Base-by-base conservation (phyloP, 306 rosid species). In the Dalbergia oliveri region DNA sequence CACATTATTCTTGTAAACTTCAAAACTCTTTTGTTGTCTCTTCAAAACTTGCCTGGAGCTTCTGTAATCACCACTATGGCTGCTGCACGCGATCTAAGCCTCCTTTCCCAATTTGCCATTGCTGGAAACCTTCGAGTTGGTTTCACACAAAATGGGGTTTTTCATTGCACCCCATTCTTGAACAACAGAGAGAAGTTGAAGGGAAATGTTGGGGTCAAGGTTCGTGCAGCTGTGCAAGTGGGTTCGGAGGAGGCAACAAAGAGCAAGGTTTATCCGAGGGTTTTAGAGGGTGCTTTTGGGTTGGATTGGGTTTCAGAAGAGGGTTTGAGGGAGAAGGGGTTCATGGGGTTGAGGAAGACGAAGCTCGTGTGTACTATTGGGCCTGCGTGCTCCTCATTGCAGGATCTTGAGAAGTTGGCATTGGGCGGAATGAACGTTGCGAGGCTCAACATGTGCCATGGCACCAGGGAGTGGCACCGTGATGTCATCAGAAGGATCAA, bases 371-470 rank as follows among this genome's bases (percentile, higher is more conserved):
- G 98, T 74, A 94, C 97, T 0, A 77, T 94, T 39, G 98, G 98
- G 33, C 97, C 97, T 9, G 92, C 92, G 11, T 89, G 94, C 59
- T 83, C 84, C 67, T 84, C 90, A 5, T 67, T 84, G 82, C 94
- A 91, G 87, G 94, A 92, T 50, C 80, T 94, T 75, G 97, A 92
- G 89, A 87, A 83, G 51, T 58, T 94, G 89, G 94, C 96, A 12
- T 11, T 89, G 79, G 97, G 90, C 31, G 97, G 98, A 21, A 92
- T 94, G 98, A 94, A 80, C 61, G 88, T 94, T 68, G 97, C 97
- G 2, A 89, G 98, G 87, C 81, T 94, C 50, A 94, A 94, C 60
- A 91, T 94, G 98, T 94, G 98, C 43, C 98, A 94, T 78, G 92
- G 92, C 54, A 86, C 87, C 19, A 86, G 88, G 72, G 94, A 87